Conservation (phyloP, 345 rosid species). For the Tarenaya hassleriana region DNA sequence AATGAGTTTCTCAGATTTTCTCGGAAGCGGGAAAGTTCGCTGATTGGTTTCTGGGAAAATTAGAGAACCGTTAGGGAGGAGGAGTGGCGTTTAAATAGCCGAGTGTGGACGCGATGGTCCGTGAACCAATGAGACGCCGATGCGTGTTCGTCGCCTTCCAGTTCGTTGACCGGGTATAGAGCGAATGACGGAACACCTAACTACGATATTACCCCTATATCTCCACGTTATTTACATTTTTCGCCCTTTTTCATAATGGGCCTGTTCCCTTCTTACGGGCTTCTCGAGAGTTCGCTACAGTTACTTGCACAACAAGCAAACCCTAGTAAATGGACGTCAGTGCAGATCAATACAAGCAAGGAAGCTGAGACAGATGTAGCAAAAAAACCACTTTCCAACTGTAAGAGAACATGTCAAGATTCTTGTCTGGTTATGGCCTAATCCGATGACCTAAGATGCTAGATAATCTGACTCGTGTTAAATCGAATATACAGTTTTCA, state of each 20-base stretch:
- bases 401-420: neutral
- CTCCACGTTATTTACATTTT: constrained; percentile 1
- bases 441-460: neutral
- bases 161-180: constrained; percentile 30
- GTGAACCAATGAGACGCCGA: constrained; percentile 13
- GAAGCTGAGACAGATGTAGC: constrained; percentile 6
- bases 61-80: constrained; percentile 24
- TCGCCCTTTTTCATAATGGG: neutral
- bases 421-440: neutral
- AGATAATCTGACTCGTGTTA: constrained; percentile 14
- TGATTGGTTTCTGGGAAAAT: constrained; percentile 17
- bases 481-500: constrained; percentile 27
- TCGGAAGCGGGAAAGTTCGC: constrained; percentile 20
- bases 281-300: too few species aligned
- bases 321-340: neutral
- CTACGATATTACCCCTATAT: constrained; percentile 1
- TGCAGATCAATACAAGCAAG: constrained; percentile 3
- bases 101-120: neutral
- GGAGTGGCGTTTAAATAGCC: constrained; percentile 28
- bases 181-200: constrained; percentile 29
- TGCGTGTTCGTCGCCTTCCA: constrained; percentile 19
- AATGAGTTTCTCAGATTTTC: constrained; percentile 10
- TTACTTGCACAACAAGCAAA: constrained; percentile 16
- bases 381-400: neutral
- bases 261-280: too few species aligned